A percentile compares a stretch with the other conserved stretches of the same genome.
Conservation (phyloP, 305 asterid genomes). For the Fraxinus nigra region DNA sequence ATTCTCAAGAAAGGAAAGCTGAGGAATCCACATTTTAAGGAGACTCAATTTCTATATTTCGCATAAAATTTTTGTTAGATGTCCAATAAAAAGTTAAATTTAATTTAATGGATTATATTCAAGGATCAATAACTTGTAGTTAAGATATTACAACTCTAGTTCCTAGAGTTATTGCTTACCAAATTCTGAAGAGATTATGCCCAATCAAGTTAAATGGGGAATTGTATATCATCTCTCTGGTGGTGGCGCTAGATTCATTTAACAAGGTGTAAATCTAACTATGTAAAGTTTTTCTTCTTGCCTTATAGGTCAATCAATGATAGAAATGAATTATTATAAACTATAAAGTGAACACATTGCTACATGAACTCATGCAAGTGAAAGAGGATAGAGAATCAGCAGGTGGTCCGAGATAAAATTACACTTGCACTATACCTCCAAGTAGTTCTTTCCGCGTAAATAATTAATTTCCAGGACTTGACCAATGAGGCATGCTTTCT, state of each 20-base stretch:
- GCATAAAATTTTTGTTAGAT: not conserved
- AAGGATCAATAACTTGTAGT: not conserved
- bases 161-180: not conserved
- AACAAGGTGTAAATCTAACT: not conserved
- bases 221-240: not conserved
- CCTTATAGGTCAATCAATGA: not conserved
- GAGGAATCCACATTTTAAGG: not conserved
- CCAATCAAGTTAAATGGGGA: not conserved
- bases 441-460: constrained; percentile 82
- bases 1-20: not conserved
- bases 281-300: not conserved
- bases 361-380: constrained; percentile 3
- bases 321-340: constrained; percentile 2
- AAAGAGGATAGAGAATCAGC: constrained; percentile 1
- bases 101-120: not conserved
- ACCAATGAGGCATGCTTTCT: constrained; percentile 93
- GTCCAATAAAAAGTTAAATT: not conserved
- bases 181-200: not conserved
- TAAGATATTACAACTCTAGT: not conserved
- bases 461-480: constrained; percentile 91
- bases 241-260: not conserved
- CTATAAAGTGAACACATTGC: not conserved
- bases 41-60: not conserved
- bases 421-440: constrained; percentile 61
- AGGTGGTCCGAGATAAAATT: constrained; percentile 13